Conservation (phyloP, 1,139 yeast species). For the Insectozyma bohioensis region DNA sequence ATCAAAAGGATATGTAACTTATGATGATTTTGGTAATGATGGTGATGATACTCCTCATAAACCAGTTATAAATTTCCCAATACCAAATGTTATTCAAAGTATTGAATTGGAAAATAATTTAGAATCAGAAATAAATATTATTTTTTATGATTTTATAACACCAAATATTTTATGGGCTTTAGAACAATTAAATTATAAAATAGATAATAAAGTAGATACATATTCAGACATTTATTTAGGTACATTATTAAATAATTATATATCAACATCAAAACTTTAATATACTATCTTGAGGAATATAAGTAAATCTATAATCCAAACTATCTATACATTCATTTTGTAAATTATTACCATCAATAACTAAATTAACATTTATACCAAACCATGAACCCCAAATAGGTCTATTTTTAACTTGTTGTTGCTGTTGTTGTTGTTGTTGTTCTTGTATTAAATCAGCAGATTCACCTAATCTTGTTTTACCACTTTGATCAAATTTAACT, state of each 20-base stretch:
- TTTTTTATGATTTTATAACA: conserved; percentile 75
- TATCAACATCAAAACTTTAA: conserved; percentile 28
- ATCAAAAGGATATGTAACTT: conserved; percentile 70
- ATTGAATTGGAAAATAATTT: conserved; percentile 19
- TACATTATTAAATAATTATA: conserved; percentile 20
- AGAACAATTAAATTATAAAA: conserved; percentile 27
- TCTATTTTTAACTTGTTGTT: conserved; percentile 20
- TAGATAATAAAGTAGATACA: conserved; percentile 15
- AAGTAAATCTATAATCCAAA: conserved; percentile 65
- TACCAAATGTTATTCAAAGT: conserved; percentile 78
- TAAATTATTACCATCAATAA: conserved; percentile 60
- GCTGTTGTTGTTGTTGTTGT: conserved; percentile 2
- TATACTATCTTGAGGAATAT: conserved; percentile 57
- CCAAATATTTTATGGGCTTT: conserved; percentile 63
- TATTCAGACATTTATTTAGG: conserved; percentile 40
- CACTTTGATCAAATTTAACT: conserved; percentile 74
- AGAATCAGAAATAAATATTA: conserved; percentile 55
- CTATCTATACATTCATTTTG: conserved; percentile 46
- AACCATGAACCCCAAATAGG: conserved; percentile 66
- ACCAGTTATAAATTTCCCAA: conserved; percentile 54
- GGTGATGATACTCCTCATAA: conserved; percentile 91
- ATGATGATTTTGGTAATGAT: conserved; percentile 76
- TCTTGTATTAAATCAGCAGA: conserved; percentile 45
- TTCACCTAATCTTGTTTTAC: conserved; percentile 62
- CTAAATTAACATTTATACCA: conserved; percentile 60